Evolutionary conservation across 257 asterid genomes (phyloP), one percentile per base, ranked within the genome.

Genomic region (Apocynum venetum): DNA sequence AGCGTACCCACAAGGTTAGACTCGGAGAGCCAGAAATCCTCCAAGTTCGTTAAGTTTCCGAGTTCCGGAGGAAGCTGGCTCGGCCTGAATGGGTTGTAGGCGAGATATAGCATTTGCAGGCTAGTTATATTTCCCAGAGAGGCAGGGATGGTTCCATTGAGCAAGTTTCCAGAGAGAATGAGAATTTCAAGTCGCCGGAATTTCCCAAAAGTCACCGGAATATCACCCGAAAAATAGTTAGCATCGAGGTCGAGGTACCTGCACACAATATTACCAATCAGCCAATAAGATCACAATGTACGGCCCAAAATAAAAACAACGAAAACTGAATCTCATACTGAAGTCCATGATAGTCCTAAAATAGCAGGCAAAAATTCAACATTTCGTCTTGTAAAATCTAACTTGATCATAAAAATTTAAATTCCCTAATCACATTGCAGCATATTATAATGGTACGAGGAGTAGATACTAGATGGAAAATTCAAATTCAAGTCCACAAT

Each of bases 21-120:
- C n/a, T 78, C 66, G 52, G 84, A 15, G 13, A 92, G 78, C 92
- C 92, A 94, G 14, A 94, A 79, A 11, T 55, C 69, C 77, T 88
- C 94, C 56, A 94, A 85, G 82, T 88, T 83, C 0, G 81, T 84
- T 80, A 91, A 80, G 87, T 89, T 88, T 40, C 97, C 97, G 6
- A 94, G 89, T 83, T 92, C 94, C 0, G 88, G 85, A 19, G 97
- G 78, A 35, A 94, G 80, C 0, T 6, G 86, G 71, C 91, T 83
- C 17, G 85, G 81, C 9, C 70, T 53, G 82, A 89, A 90, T 5
- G 90, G 93, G 83, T 94, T 93, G 80, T 79, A 89, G 67, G 96
- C 91, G 20, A 92, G 84, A 38, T 49, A 25, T 35, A 93, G 86
- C 20, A 2, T 36, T 77, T 84, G 87, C 65, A 93, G 81, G 72